These are phyloP conservation scores for Forsythia viridissima DNA, from an alignment of 257 asterid species.

Conservation along the genomic window DNA sequence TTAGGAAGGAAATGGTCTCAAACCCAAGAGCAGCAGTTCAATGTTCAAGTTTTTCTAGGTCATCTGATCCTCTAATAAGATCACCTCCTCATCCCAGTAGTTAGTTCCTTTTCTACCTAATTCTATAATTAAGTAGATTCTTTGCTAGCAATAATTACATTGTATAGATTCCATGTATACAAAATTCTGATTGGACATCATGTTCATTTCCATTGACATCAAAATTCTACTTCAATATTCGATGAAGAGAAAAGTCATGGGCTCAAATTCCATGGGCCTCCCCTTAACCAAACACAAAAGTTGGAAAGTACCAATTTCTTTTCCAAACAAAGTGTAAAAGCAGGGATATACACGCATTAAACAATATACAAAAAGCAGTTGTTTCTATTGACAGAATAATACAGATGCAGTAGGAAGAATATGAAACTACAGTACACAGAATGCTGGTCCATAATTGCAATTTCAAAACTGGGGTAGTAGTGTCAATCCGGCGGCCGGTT, in stretches of 20 bases:
- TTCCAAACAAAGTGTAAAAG: background rate
- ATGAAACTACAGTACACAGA: background rate
- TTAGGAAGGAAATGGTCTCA: slow-evolving; percentile 22
- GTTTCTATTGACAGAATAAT: background rate
- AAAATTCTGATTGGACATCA: slow-evolving; percentile 20
- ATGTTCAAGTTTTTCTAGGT: slow-evolving; percentile 68
- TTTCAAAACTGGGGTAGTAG: background rate
- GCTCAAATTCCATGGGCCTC: background rate
- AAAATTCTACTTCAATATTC: background rate
- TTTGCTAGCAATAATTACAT: slow-evolving; percentile 25
- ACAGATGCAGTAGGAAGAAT: slow-evolving; percentile 1
- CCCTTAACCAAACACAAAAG: background rate
- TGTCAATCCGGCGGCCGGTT: background rate
- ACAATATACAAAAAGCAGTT: background rate
- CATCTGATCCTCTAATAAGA: slow-evolving; percentile 52
- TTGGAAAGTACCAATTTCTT: background rate
- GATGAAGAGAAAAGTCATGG: background rate
- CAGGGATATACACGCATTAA: slow-evolving; percentile 2
- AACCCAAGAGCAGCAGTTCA: slow-evolving; percentile 43
- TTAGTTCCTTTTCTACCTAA: slow-evolving; percentile 16
- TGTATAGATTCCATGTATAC: slow-evolving; percentile 30
- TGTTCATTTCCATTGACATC: background rate
- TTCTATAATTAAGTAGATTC: slow-evolving; percentile 30
- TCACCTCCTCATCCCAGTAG: slow-evolving; percentile 52
- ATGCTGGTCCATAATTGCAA: slow-evolving; percentile 9